Evolutionary conservation across 768 basidiomycete genomes (phyloP), one percentile per base, ranked within the genome.

Genomic region (Lactarius evosmus): DNA sequence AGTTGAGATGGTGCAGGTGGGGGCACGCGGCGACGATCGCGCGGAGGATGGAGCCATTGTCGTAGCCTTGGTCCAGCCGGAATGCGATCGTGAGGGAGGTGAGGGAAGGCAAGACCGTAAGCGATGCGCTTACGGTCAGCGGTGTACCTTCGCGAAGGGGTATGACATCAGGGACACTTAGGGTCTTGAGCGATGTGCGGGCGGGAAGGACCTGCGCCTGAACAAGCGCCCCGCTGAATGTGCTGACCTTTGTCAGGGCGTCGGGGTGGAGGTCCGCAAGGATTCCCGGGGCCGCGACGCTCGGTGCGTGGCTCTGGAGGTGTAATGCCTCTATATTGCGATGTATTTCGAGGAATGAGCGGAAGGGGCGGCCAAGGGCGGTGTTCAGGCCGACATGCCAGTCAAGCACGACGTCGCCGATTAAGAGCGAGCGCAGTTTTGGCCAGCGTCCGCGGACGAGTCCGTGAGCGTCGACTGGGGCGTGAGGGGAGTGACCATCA

Each of bases 401-500:
- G 69, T 86, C 84, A 53, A 88, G 77, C 11, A 84, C 79, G 30
- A 90, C 79, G 65, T 90, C 86, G 0, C 89, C 88, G 7, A 92
- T 75, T 3, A 78, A 76, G 16, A 92, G 77, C 40, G 81, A 78
- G 34, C 79, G 82, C 14, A 92, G 76, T 30, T 77, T 78, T 3
- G 87, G 87, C 89, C 89, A 92, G 58, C 82, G 82, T 11, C 85
- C 88, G 50, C 78, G 70, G 49, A 83, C 81, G 11, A 92, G 75
- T 1, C 77, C 77, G 25, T 80, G 82, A 3, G 82, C 80, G 66
- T 86, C 84, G 8, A 82, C 78, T 19, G 85, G 83, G 30, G 74
- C 70, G 14, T 83, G 75, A 1, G 79, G 74, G 14, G 83, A 83
- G 34, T 75, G 75, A 4, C 85, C 83, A 25, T 84, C 77, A 33